Base-by-base conservation (phyloP, 2,329 filamentous ascomycete species). In the Gnomoniopsis smithogilvyi region DNA sequence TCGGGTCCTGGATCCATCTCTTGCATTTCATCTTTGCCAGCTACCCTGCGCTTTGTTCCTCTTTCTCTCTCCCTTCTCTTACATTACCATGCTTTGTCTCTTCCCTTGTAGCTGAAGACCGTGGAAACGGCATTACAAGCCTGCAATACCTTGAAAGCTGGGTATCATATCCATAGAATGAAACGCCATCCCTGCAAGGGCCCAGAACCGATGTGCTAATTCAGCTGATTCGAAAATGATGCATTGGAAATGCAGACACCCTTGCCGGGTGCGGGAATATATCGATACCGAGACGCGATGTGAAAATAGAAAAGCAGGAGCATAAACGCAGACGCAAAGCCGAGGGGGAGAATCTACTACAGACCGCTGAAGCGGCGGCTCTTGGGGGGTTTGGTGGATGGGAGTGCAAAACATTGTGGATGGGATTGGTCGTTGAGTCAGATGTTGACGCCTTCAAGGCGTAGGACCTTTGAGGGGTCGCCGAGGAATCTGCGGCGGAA, bases 401-500 rank as follows among this genome's bases (percentile, higher is more conserved):
- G 14, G 46, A 22, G 26, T 10, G 30, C n/a, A 56, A 30, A 17
- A 17, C 14, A 30, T 24, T 22, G 36, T 36, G 45, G 46, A 17
- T 36, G 45, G 46, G 21, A 26, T 47, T 19, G 45, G 33, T 38
- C 24, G 50, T 3, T n/a, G 52, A 12, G 33, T 61, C 53, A 63
- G 26, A 61, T 48, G 58, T 70, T 67, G 63, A 82, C 75, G 60
- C 75, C 72, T 64, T 83, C 82, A 64, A 88, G 74, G 56, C 79
- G 78, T 49, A 91, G 75, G 51, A 90, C 78, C 74, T 84, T 86
- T 66, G 82, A 84, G 63, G 78, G 77, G 72, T 91, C 87, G 65
- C 80, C 82, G 30, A 87, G 76, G 67, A 90, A 89, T 56, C 79
- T 79, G 63, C 83, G 78, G 67, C 87, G 84, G 71, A 86, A 89